Evolutionary conservation across 495 filamentous ascomycete species (phyloP).

Genomic region (Neurospora sp.): DNA sequence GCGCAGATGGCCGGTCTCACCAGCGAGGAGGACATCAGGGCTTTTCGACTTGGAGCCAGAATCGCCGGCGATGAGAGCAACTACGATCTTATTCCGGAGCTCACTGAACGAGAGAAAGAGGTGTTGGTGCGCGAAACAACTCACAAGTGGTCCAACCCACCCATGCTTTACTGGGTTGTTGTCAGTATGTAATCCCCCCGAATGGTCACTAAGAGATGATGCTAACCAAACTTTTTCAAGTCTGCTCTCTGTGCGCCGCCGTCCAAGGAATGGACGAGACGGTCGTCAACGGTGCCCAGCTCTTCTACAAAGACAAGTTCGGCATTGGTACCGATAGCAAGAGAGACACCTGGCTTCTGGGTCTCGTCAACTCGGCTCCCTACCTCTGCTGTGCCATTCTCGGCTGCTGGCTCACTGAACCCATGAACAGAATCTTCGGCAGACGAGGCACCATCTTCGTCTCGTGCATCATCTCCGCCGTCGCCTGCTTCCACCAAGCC

Average conservation of each 20-base stretch:
- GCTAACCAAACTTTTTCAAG: background rate
- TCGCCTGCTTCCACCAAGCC: constrained; percentile 69
- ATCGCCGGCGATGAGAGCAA: constrained; percentile 36
- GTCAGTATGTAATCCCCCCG: constrained; percentile 26
- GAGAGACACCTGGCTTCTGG: constrained; percentile 52
- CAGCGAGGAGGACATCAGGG: constrained; percentile 52
- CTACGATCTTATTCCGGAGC: constrained; percentile 43
- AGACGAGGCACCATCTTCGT: constrained; percentile 79
- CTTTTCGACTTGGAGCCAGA: constrained; percentile 64
- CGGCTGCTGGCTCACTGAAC: constrained; percentile 76
- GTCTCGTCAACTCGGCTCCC: constrained; percentile 55
- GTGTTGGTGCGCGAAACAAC: constrained; percentile 51
- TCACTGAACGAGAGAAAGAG: constrained; percentile 48
- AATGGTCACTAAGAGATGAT: constrained; percentile 41
- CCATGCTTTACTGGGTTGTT: constrained; percentile 55
- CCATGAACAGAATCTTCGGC: constrained; percentile 69
- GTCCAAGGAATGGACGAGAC: constrained; percentile 66
- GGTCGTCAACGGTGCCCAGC: constrained; percentile 68
- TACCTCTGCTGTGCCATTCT: constrained; percentile 70
- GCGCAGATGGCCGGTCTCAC: constrained; percentile 53
- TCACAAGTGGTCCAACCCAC: constrained; percentile 65
- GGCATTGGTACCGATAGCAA: constrained; percentile 44
- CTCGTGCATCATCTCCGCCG: constrained; percentile 48
- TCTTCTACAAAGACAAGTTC: constrained; percentile 56
- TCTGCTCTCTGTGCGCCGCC: constrained; percentile 38